Evolutionary conservation across 805 yeast species (phyloP).

Genomic region (Metschnikowia chrysomelidarum): DNA sequence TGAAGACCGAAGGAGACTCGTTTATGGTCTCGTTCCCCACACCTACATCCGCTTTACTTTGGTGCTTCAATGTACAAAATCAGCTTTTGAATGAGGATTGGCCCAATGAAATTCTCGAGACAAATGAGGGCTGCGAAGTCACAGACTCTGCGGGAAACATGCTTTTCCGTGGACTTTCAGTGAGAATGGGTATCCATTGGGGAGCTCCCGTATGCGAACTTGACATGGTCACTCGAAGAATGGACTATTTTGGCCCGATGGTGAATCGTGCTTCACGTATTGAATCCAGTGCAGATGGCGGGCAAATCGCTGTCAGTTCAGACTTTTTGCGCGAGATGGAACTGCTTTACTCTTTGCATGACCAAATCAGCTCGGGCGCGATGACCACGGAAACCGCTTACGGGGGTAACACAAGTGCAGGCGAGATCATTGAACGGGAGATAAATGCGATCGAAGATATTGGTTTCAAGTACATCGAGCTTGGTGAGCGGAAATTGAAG

Average conservation of each 20-base stretch:
- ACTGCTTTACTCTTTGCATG: slow-evolving; percentile 50
- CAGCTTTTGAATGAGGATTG: slow-evolving; percentile 82
- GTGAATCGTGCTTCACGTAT: slow-evolving; percentile 94
- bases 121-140: slow-evolving; percentile 80
- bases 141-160: slow-evolving; percentile 58
- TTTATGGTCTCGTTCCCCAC: slow-evolving; percentile 97
- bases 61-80: slow-evolving; percentile 93
- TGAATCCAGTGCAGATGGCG: slow-evolving; percentile 95
- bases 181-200: slow-evolving; percentile 98
- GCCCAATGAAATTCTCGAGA: slow-evolving; percentile 89
- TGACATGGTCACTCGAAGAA: slow-evolving; percentile 91
- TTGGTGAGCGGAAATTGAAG: slow-evolving; percentile 88
- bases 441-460: slow-evolving; percentile 59
- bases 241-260: slow-evolving; percentile 99
- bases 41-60: slow-evolving; percentile 81
- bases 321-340: slow-evolving; percentile 77
- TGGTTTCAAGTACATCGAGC: slow-evolving; percentile 63
- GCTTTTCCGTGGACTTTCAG: slow-evolving; percentile 86
- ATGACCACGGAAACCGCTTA: slow-evolving; percentile 39
- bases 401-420: slow-evolving; percentile 47
- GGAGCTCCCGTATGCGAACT: slow-evolving; percentile 95
- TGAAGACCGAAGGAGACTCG: slow-evolving; percentile 98
- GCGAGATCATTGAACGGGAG: slow-evolving; percentile 62
- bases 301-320: slow-evolving; percentile 86
- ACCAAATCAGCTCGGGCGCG: slow-evolving; percentile 31